These are phyloP conservation scores for Byssoonygena ceratinophila DNA, from an alignment of 2,329 filamentous ascomycete genomes.

Conservation along the genomic window DNA sequence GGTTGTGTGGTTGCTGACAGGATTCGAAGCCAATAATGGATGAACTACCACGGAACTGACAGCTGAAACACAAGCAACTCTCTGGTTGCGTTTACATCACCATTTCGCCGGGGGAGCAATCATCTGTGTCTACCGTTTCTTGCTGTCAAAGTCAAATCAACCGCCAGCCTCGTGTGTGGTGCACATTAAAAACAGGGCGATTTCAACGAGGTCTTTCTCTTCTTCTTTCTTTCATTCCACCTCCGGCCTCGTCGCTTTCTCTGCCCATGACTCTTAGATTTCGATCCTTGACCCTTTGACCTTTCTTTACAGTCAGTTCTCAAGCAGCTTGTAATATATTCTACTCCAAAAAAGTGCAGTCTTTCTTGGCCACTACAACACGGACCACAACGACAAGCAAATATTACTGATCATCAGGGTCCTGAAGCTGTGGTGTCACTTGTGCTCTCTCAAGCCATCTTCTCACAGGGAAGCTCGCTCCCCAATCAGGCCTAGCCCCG, in stretches of 20 bases:
- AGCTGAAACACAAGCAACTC: neutral
- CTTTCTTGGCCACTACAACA: neutral
- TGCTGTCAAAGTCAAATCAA: constrained; percentile 1
- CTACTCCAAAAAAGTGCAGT: neutral
- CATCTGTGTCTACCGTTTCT: neutral
- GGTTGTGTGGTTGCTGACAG: neutral
- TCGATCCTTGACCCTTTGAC: too few species aligned
- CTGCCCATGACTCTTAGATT: too few species aligned
- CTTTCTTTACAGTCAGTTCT: neutral
- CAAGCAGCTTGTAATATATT: neutral
- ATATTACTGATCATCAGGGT: neutral
- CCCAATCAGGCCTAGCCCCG: constrained; percentile 1
- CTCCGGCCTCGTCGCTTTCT: too few species aligned
- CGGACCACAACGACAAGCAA: neutral
- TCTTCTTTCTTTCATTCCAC: neutral
- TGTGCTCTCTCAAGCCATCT: neutral
- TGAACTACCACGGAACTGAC: constrained; percentile 1
- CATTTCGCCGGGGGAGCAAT: constrained; percentile 1
- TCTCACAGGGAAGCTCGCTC: constrained; percentile 1
- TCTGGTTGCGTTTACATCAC: constrained; percentile 10
- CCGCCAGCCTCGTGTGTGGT: constrained; percentile 1
- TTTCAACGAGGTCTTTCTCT: too few species aligned
- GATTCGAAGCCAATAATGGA: neutral
- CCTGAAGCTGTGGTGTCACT: too few species aligned
- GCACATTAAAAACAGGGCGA: neutral